Evolutionary conservation across 768 basidiomycete genomes (phyloP).

Genomic region (Steccherinum ochraceum): DNA sequence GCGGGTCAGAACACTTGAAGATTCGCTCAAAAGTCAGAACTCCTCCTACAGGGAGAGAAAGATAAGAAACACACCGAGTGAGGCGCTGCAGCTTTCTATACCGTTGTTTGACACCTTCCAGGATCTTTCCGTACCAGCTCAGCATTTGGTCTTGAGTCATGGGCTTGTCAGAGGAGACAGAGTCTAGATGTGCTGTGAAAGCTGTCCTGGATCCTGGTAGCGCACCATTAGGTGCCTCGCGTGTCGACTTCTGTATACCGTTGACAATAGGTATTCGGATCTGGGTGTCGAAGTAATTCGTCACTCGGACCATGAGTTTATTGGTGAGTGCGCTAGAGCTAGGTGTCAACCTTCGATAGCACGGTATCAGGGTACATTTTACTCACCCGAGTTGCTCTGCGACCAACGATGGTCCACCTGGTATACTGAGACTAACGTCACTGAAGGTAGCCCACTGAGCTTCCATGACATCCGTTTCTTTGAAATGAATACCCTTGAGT

Average conservation of each 20-base stretch:
- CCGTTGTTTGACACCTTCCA: conserved; percentile 86
- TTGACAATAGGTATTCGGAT: conserved; percentile 63
- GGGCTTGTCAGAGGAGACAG: conserved; percentile 28
- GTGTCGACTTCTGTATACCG: conserved; percentile 1
- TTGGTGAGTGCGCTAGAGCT: conserved; percentile 76
- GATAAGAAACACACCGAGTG: conserved; percentile 73
- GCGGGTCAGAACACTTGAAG: conserved; percentile 62
- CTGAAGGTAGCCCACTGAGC: conserved; percentile 94
- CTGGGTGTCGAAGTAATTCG: conserved; percentile 93
- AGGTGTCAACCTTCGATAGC: conserved; percentile 4
- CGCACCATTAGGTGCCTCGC: conserved; percentile 3
- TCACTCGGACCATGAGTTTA: conserved; percentile 87
- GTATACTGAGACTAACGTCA: conserved; percentile 82
- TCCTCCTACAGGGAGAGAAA: background rate
- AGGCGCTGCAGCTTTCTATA: conserved; percentile 94
- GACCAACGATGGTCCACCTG: conserved; percentile 83
- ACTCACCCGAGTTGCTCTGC: conserved; percentile 93
- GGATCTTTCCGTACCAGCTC: conserved; percentile 86
- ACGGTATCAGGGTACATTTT: too few relatives aligned
- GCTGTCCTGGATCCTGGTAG: conserved; percentile 12
- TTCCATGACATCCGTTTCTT: conserved; percentile 97
- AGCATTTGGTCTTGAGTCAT: conserved; percentile 83
- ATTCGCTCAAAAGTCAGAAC: conserved; percentile 1
- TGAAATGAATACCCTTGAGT: conserved; percentile 88
- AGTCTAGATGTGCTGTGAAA: conserved; percentile 29